These are phyloP conservation scores for Penicillium roqueforti DNA, from an alignment of 495 filamentous ascomycete genomes.

Conservation along the genomic window DNA sequence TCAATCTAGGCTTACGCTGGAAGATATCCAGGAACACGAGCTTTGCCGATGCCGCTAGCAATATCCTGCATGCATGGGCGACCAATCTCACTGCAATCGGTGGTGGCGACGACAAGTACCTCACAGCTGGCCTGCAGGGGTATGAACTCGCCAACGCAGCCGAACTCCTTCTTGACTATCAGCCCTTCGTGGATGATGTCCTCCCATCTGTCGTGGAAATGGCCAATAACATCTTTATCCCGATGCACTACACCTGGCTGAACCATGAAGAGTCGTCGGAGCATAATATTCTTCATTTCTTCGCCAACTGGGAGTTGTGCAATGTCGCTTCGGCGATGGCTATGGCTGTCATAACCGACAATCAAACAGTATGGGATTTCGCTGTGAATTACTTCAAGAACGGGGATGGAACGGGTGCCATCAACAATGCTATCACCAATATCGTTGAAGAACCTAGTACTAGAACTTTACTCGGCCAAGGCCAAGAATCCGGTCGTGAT, in stretches of 20 bases:
- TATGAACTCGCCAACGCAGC: neutral
- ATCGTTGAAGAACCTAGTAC: slow-evolving; percentile 16
- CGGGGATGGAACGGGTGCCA: slow-evolving; percentile 30
- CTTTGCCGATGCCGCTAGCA: neutral
- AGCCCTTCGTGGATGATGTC: neutral
- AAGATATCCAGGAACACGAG: neutral
- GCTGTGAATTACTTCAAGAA: slow-evolving; percentile 29
- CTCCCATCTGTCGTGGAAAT: neutral
- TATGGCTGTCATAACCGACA: slow-evolving; percentile 34
- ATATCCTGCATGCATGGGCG: neutral
- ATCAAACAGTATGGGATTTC: slow-evolving; percentile 29
- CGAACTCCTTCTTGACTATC: neutral
- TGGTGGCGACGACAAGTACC: neutral
- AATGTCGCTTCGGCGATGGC: slow-evolving; percentile 33
- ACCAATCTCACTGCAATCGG: neutral
- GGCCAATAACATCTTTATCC: neutral
- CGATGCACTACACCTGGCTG: neutral
- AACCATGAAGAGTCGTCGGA: neutral
- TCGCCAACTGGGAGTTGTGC: slow-evolving; percentile 40
- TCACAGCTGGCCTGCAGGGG: neutral
- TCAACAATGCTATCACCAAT: slow-evolving; percentile 26
- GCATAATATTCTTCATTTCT: neutral
- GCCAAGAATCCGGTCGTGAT: slow-evolving; percentile 35
- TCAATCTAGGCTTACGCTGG: neutral
- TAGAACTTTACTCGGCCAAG: slow-evolving; percentile 20